Percentiles rank a stretch among this genome's conserved stretches.
phyloP scores from a whole-genome alignment of 805 yeast species.

The Metschnikowia peoriensis region DNA sequence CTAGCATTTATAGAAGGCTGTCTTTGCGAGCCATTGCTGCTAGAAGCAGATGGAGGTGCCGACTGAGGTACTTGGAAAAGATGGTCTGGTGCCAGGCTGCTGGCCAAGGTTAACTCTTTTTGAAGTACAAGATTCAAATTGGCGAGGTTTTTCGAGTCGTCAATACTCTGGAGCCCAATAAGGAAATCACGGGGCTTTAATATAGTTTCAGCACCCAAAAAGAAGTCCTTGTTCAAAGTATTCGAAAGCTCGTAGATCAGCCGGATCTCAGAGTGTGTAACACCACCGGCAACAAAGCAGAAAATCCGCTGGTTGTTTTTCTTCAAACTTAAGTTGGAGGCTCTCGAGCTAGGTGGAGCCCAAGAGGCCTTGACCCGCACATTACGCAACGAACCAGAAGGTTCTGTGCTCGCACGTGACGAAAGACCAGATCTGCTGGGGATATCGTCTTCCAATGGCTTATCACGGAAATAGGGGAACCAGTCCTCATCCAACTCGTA shows the following conservation, averaged over 20 bases:
- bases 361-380: constrained; percentile 20
- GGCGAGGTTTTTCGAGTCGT: constrained; percentile 33
- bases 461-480: constrained; percentile 76
- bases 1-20: not conserved
- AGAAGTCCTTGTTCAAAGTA: constrained; percentile 65
- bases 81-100: constrained; percentile 18
- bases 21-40: not conserved
- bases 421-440: constrained; percentile 17
- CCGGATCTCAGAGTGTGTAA: constrained; percentile 78
- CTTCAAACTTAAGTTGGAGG: constrained; percentile 10
- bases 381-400: constrained; percentile 16
- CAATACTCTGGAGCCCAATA: constrained; percentile 42
- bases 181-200: constrained; percentile 54
- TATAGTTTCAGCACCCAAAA: constrained; percentile 27
- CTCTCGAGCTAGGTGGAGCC: constrained; percentile 20
- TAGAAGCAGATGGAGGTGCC: constrained; percentile 1
- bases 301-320: constrained; percentile 61
- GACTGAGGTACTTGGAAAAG: constrained; percentile 13
- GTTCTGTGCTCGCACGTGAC: not conserved
- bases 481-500: constrained; percentile 53
- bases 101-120: constrained; percentile 12
- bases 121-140: constrained; percentile 37
- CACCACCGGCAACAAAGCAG: constrained; percentile 85
- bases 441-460: constrained; percentile 55
- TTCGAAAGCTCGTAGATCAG: constrained; percentile 68